phyloP scores from a whole-genome alignment of 495 filamentous ascomycete species.

The Aspergillus olivimuriae region DNA sequence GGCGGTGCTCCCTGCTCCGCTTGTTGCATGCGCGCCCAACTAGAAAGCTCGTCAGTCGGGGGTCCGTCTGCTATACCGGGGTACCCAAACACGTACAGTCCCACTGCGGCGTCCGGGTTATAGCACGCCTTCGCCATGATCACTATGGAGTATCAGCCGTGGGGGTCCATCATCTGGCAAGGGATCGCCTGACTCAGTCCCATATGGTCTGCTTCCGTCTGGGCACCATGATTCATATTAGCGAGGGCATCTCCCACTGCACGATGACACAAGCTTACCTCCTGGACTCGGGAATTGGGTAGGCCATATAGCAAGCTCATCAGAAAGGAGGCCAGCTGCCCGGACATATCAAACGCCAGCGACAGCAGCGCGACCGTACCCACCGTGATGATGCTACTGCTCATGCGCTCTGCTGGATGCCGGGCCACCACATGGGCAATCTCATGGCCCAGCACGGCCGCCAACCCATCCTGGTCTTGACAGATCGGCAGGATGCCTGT shows the following conservation, averaged over 20 bases:
- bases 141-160: slow-evolving; percentile 27
- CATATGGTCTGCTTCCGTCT: slow-evolving; percentile 78
- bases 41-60: slow-evolving; percentile 11
- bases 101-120: slow-evolving; percentile 65
- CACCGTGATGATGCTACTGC: slow-evolving; percentile 49
- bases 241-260: no score
- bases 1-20: slow-evolving; percentile 52
- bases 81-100: slow-evolving; percentile 33
- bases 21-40: slow-evolving; percentile 71
- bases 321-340: slow-evolving; percentile 29
- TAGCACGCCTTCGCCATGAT: slow-evolving; percentile 64
- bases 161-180: slow-evolving; percentile 29
- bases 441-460: slow-evolving; percentile 84
- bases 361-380: slow-evolving; percentile 46
- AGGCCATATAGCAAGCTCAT: slow-evolving; percentile 59
- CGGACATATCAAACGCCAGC: slow-evolving; percentile 46
- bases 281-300: slow-evolving; percentile 66
- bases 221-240: no score
- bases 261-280: slow-evolving; percentile 29
- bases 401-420: slow-evolving; percentile 73
- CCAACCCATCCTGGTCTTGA: slow-evolving; percentile 65
- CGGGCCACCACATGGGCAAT: slow-evolving; percentile 88
- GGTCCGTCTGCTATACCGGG: not conserved
- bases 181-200: slow-evolving; percentile 51
- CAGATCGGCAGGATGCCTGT: slow-evolving; percentile 74